Evolutionary conservation across 2,329 filamentous ascomycete genomes (phyloP).

Genomic region (Penicillium glabrum): DNA sequence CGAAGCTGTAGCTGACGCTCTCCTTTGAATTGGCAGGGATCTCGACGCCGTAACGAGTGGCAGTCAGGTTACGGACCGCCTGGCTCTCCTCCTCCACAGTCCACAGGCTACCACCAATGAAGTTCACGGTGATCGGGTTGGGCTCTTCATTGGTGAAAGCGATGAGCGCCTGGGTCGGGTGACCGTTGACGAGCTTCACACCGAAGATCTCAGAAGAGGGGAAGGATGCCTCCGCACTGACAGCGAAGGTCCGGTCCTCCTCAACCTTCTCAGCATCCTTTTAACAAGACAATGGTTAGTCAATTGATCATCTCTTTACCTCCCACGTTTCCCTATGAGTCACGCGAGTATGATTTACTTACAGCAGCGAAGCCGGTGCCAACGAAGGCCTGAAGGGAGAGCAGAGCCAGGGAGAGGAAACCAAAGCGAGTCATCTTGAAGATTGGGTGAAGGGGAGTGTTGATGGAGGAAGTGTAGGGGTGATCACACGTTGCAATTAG

Average conservation of each 20-base stretch:
- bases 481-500: constrained; percentile 24
- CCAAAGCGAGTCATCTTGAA: constrained; percentile 70
- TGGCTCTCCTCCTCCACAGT: constrained; percentile 57
- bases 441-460: constrained; percentile 8
- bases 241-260: constrained; percentile 58
- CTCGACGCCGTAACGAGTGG: constrained; percentile 69
- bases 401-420: constrained; percentile 68
- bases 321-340: background rate
- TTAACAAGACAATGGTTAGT: constrained; percentile 12
- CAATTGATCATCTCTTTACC: constrained; percentile 20
- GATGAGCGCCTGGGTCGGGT: constrained; percentile 77
- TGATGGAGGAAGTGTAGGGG: constrained; percentile 17
- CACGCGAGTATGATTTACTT: constrained; percentile 38
- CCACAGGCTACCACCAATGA: constrained; percentile 73
- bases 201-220: constrained; percentile 79
- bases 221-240: constrained; percentile 59
- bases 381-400: constrained; percentile 68
- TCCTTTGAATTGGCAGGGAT: constrained; percentile 75
- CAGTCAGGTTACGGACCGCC: constrained; percentile 82
- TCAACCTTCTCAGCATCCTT: constrained; percentile 62
- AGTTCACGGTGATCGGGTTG: constrained; percentile 69
- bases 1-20: constrained; percentile 78
- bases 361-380: constrained; percentile 63
- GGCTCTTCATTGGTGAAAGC: constrained; percentile 83
- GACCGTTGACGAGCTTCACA: constrained; percentile 92